phyloP scores from a whole-genome alignment of 2,329 filamentous ascomycete genomes.

The Xylaria sp. region DNA sequence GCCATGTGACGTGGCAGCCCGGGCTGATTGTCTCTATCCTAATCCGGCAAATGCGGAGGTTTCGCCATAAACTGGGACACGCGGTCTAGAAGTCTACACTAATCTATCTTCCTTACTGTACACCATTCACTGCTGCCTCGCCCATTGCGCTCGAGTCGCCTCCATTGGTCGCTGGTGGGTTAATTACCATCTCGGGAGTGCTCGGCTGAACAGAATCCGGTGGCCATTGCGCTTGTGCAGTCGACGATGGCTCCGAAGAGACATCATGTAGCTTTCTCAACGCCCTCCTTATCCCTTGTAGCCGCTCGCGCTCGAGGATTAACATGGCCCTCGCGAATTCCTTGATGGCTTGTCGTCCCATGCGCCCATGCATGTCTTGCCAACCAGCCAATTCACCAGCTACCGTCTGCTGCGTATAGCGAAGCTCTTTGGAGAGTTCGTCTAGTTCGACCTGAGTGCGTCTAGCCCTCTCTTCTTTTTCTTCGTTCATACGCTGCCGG shows the following conservation, averaged over 20 bases:
- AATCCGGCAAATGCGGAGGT: not conserved
- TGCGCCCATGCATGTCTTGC: conserved; percentile 86
- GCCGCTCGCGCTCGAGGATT: conserved; percentile 78
- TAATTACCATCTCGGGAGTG: not conserved
- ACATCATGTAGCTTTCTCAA: conserved; percentile 68
- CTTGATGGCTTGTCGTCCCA: conserved; percentile 77
- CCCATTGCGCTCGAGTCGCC: conserved; percentile 41
- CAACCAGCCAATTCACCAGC: conserved; percentile 91
- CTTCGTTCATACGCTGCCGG: conserved; percentile 80
- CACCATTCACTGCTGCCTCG: conserved; percentile 39
- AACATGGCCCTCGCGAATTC: conserved; percentile 83
- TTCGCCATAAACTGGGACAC: not conserved
- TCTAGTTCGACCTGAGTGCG: conserved; percentile 76
- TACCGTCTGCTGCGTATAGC: conserved; percentile 93
- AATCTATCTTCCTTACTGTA: conserved; percentile 36
- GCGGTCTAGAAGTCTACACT: conserved; percentile 26
- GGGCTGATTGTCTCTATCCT: not conserved
- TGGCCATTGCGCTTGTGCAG: not conserved
- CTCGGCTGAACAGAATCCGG: not conserved
- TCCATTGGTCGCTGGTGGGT: conserved; percentile 6
- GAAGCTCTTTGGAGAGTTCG: conserved; percentile 80
- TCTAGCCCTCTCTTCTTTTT: conserved; percentile 82
- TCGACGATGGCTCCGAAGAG: conserved; percentile 25
- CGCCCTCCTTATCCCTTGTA: conserved; percentile 84
- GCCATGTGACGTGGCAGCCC: conserved; percentile 6